A percentile compares a stretch with the other conserved stretches of the same genome.
Evolutionary conservation across 2,329 filamentous ascomycete species (phyloP).

Genomic region (Acrocalymma vagum): DNA sequence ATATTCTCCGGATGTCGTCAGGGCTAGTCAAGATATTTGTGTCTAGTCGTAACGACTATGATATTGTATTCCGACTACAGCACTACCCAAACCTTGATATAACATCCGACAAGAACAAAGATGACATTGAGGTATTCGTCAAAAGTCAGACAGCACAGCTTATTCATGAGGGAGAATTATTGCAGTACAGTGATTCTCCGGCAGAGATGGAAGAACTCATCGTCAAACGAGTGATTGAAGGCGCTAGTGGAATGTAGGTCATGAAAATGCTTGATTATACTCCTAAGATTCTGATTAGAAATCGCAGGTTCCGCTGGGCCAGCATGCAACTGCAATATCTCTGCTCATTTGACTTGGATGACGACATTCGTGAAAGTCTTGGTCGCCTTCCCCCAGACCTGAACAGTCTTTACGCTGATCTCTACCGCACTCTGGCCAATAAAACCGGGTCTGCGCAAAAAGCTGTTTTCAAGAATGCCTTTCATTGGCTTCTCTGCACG

Average conservation of each 20-base stretch:
- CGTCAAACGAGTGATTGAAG: conserved; percentile 21
- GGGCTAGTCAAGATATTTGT: conserved; percentile 43
- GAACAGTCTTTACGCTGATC: conserved; percentile 12
- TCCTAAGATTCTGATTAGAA: conserved; percentile 13
- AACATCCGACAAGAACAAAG: conserved; percentile 25
- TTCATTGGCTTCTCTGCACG: conserved; percentile 29
- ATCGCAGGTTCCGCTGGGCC: conserved; percentile 41
- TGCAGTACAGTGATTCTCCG: conserved; percentile 15
- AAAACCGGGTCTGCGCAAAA: conserved; percentile 1
- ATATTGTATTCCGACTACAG: conserved; percentile 19
- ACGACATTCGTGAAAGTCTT: conserved; percentile 25
- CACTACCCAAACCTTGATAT: conserved; percentile 35
- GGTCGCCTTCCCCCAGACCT: conserved; percentile 28
- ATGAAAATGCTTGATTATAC: conserved; percentile 2
- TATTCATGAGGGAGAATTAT: conserved; percentile 18
- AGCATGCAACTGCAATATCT: conserved; percentile 37
- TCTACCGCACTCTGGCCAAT: conserved; percentile 11
- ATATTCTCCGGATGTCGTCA: conserved; percentile 28
- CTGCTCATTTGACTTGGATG: conserved; percentile 20
- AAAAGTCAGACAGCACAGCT: conserved; percentile 15
- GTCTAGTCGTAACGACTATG: conserved; percentile 40
- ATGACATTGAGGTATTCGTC: conserved; percentile 37
- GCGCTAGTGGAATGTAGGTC: conserved; percentile 39
- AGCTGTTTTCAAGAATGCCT: conserved; percentile 14
- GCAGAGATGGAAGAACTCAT: conserved; percentile 24